Evolutionary conservation across 2,329 filamentous ascomycete species (phyloP), one percentile per base, ranked within the genome.

Genomic region (Leptosphaerulina australis): DNA sequence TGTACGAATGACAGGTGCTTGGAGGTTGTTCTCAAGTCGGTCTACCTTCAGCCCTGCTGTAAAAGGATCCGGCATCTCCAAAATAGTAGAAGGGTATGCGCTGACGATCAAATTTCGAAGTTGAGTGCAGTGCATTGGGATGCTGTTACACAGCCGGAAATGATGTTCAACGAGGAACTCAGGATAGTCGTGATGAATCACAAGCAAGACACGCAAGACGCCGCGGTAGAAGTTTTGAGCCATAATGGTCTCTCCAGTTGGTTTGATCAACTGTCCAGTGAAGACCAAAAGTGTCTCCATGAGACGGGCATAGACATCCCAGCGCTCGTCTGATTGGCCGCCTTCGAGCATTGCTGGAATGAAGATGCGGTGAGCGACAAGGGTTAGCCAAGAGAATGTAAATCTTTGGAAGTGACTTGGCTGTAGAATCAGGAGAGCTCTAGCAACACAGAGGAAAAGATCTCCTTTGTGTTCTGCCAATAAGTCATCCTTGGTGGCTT

Each of bases 141-240:
- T 88, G 65, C 84, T 85, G 62, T 88, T 87, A 75, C 88, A 91
- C 43, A 99, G 83, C 60, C 85, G 84, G 60, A 90, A 85, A 68
- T 96, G 90, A 70, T 96, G 91, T 62, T 92, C 90, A 5, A 90
- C 88, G 31, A 99, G 77, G 72, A 96, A 99, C 48, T 97, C 91
- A 0, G 93, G 89, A 73, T 91, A 97, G 71, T 99, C 94, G 68
- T 97, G 94, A 61, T 96, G 90, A 44, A 99, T 78, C 43, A 96
- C 83, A 25, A 96, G 78, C 45, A 97, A 77, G 52, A 97, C 83
- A 67, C 95, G 91, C 37, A 96, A 77, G 1, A 89, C 84, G 7
- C 88, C 91, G 53, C 90, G 87, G 71, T 96, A 97, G 54, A 96
- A 84, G 45, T 93, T 90, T 69, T 90, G 92, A 25, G 87, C 84